Evolutionary conservation across 371 early-diverging fungal species (phyloP), one percentile per base, ranked within the genome.

Genomic region (Batrachochytrium dendrobatidis): DNA sequence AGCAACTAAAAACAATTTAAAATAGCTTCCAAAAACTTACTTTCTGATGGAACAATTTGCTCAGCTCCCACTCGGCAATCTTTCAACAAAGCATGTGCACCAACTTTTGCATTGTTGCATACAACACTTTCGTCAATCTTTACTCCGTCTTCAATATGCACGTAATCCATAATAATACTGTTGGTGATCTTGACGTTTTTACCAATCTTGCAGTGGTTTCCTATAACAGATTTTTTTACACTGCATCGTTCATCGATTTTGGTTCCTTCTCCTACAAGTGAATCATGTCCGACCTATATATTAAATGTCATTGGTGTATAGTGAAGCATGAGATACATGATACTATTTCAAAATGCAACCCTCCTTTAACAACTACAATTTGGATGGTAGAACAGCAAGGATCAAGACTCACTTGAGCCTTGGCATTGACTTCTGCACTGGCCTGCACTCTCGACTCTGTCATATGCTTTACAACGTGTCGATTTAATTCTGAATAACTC

Each of bases 161-260:
- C 89, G 63, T 93, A 81, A 68, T 97, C 96, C 94, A 94, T 91
- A 52, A 97, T 77, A 39, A 97, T 85, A 20, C 90, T 90, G 68
- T 91, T 92, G 55, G 82, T 83, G 63, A 97, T 89, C 73, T 95
- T 95, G 68, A 93, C 94, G 57, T 91, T 89, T 70, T 88, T 90
- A 50, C 98, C 98, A 72, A 97, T 90, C 20, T 80, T 68, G 67
- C 94, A 88, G 70, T 96, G 92, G 18, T 86, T 81, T 35, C 98
- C 98, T 30, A 97, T 84, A 39, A 91, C 85, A 10, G 92, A 89
- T 65, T 88, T 89, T 73, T 96, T 95, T 56, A 97, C 85, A 2
- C 88, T 86, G 17, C 89, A 88, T 46, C 89, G 79, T 55, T 96
- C 95, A 45, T 86, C 94, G 55, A 97, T 84, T 70, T 85, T 88